Conservation (phyloP, 2,329 filamentous ascomycete species). For the Cercospora sp. region DNA sequence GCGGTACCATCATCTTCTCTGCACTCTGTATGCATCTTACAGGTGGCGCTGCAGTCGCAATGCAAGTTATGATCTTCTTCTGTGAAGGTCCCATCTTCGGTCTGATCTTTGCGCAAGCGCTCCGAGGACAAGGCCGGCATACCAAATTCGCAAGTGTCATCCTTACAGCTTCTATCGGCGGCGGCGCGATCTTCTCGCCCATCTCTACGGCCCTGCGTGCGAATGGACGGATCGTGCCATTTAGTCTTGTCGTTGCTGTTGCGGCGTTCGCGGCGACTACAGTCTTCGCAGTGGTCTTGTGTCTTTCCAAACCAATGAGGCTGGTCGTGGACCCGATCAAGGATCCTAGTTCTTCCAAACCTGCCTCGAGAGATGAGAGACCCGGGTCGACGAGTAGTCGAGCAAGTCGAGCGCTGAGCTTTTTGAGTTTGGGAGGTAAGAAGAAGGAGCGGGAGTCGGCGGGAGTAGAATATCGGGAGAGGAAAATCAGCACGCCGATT, state of each 20-base stretch:
- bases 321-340: constrained; percentile 48
- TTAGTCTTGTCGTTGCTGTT: constrained; percentile 56
- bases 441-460: constrained; percentile 24
- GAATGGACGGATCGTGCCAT: constrained; percentile 45
- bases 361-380: constrained; percentile 11
- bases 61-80: constrained; percentile 57
- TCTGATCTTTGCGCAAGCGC: constrained; percentile 58
- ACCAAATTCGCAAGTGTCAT: constrained; percentile 59
- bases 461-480: constrained; percentile 32
- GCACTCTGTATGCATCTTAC: constrained; percentile 54
- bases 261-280: constrained; percentile 54
- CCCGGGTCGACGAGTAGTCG: constrained; percentile 35
- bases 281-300: constrained; percentile 58
- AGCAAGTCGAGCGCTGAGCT: constrained; percentile 36
- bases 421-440: constrained; percentile 35
- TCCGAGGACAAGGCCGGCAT: constrained; percentile 59
- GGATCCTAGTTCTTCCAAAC: constrained; percentile 20
- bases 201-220: constrained; percentile 53
- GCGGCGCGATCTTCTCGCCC: constrained; percentile 58
- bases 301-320: constrained; percentile 49
- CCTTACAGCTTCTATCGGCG: constrained; percentile 56
- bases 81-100: constrained; percentile 63
- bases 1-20: constrained; percentile 55
- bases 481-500: constrained; percentile 20
- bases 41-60: constrained; percentile 48